Conservation (phyloP, 192 early-diverging fungal genomes). For the Coemansia sp. region DNA sequence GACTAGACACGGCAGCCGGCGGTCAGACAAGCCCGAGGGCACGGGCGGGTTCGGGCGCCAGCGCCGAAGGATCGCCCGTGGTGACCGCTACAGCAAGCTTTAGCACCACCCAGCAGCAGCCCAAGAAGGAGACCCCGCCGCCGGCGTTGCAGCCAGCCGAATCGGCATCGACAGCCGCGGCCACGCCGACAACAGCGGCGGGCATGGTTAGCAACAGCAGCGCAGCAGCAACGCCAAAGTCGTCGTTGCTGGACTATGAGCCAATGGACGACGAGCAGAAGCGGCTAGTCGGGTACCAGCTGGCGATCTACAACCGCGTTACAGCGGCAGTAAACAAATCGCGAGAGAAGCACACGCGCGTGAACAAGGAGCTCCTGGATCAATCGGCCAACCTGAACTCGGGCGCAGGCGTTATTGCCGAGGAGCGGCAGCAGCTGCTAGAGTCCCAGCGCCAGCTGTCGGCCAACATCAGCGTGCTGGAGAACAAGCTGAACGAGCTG, state of each 20-base stretch:
- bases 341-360: conserved; percentile 51
- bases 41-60: too few species aligned
- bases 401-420: conserved; percentile 58
- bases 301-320: conserved; percentile 59
- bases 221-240: background rate
- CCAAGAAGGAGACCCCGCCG: background rate
- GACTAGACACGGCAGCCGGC: too few species aligned
- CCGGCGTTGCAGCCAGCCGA: background rate
- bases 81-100: too few species aligned
- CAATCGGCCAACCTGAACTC: conserved; percentile 66
- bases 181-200: background rate
- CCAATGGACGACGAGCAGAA: conserved; percentile 48
- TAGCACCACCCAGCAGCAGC: background rate
- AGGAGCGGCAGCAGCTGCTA: conserved; percentile 54
- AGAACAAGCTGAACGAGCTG: conserved; percentile 56
- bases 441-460: conserved; percentile 59
- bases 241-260: conserved; percentile 35
- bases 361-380: conserved; percentile 62
- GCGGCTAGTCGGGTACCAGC: conserved; percentile 51
- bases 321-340: conserved; percentile 52
- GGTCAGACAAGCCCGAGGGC: too few species aligned
- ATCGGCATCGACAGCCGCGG: conserved; percentile 4
- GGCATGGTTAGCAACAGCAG: too few species aligned
- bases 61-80: too few species aligned
- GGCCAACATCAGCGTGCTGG: conserved; percentile 60